Base-by-base conservation (phyloP, 2,329 filamentous ascomycete species). In the Ilyonectria robusta region DNA sequence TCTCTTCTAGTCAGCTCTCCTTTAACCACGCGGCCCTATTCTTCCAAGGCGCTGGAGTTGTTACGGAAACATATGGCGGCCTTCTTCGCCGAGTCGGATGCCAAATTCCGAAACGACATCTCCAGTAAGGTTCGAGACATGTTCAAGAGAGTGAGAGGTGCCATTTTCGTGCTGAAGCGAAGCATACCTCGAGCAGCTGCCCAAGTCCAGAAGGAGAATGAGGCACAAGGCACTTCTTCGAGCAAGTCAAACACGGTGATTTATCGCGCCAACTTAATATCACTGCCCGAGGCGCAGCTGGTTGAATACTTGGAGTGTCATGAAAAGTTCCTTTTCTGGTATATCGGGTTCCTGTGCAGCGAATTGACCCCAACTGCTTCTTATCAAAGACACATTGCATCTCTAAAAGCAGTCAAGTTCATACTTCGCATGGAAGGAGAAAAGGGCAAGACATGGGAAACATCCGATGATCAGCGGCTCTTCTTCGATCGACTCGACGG, bases 311-410 rank as follows among this genome's bases (percentile, higher is more conserved):
- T 89, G 46, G 72, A 80, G 35, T 84, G 84, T 67, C 92, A 91
- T 74, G 80, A 87, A 37, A 79, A 82, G 0, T 97, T 97, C 74
- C 72, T 97, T n/a, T 77, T 79, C 1, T 95, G 93, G 90, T 97
- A 95, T 76, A 74, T 93, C 1, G 76, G 82, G 1, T 96, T 97
- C 71, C 80, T 98, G 6, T 86, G 89, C 59, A 83, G 84, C 42
- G 94, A 98, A 74, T 83, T 99, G 23, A 87, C 89, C 3, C 91
- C 94, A 2, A 95, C 92, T 1, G 90, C 93, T 17, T 96, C 95
- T 11, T 99, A 98, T 76, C 95, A 97, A 77, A 89, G 94, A 7
- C 95, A 97, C 72, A 93, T 95, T 53, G 93, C 93, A 2, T 90
- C 94, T 2, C 80, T 98, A 6, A 94, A 91, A 75, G 90, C 92